Evolutionary conservation across 179 eudicot species (phyloP), one percentile per base, ranked within the genome.

Genomic region (Camellia oleifera): DNA sequence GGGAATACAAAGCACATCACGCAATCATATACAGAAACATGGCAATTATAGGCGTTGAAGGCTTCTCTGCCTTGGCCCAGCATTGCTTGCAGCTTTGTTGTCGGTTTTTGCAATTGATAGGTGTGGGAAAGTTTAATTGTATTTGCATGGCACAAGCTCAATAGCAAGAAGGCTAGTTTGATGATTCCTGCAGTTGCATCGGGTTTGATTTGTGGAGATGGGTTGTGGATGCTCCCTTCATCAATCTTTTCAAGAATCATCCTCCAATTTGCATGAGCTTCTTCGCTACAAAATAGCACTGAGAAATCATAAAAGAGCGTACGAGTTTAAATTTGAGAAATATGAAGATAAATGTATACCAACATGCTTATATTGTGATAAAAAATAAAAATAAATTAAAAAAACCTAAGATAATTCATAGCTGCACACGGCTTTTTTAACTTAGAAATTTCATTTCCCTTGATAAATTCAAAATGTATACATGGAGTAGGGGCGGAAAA

Each of bases 141-240:
- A 9, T 93, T 82, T 32, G 71, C 87, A 42, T 93, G 93, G 94
- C 88, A 91, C 74, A 91, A 68, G 80, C 32, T 90, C n/a, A 61
- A 91, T 50, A 83, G 84, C 18, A 74, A 57, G 84, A 85, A 87
- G 78, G 97, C 97, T 4, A 74, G 74, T 56, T 61, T 88, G 80
- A 88, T 92, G 40, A 32, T 32, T 32, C 40, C 40, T 32, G 40
- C 40, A 32, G 40, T 32, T 32, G 40, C 40, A 32, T 92, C 97
- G 1, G 97, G 97, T 60, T 83, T 92, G 80, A 91, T 92, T 4
- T 92, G 97, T 82, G 97, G 97, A 52, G 97, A 92, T 48, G 97
- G 97, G n/a, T 69, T 92, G 72, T 92, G 97, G 97, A 88, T 86
- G 79, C 87, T 92, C 11, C 97, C 97, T 10, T 82, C 97, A 42